phyloP scores from a whole-genome alignment of 306 rosid species.

The Prinsepia uniflora region DNA sequence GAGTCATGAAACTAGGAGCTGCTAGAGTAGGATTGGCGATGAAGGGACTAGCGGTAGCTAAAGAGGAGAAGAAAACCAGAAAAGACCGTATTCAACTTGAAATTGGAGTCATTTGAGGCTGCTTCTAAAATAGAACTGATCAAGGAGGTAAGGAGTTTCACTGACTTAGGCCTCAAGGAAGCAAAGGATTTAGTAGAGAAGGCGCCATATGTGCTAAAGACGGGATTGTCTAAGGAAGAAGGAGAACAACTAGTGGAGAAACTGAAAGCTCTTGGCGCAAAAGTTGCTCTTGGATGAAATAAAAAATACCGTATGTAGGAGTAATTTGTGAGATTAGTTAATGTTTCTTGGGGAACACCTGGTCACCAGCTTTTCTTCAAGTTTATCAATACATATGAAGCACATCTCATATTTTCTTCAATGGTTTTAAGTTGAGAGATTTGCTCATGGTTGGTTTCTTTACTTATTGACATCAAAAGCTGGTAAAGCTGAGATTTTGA shows the following conservation, averaged over 20 bases:
- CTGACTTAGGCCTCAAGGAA: slow-evolving; percentile 86
- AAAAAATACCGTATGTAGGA: background rate
- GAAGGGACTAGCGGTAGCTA: slow-evolving; percentile 47
- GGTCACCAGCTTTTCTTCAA: background rate
- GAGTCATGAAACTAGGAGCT: slow-evolving; percentile 70
- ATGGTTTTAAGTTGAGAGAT: slow-evolving; percentile 10
- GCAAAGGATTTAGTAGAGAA: slow-evolving; percentile 85
- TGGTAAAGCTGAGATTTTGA: slow-evolving; percentile 8
- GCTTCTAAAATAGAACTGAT: slow-evolving; percentile 78
- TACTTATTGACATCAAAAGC: slow-evolving; percentile 7
- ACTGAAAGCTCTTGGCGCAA: slow-evolving; percentile 84
- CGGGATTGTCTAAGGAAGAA: slow-evolving; percentile 83
- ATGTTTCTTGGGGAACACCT: slow-evolving; percentile 6
- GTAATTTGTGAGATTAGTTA: slow-evolving; percentile 12
- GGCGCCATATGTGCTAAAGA: slow-evolving; percentile 69
- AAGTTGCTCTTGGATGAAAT: slow-evolving; percentile 69
- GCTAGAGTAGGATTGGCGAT: slow-evolving; percentile 55
- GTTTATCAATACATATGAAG: background rate
- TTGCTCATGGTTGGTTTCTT: background rate
- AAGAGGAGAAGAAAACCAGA: slow-evolving; percentile 83
- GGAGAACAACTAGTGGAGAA: slow-evolving; percentile 79
- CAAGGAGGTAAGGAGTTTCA: slow-evolving; percentile 79
- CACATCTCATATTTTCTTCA: slow-evolving; percentile 1
- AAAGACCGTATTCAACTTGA: slow-evolving; percentile 73
- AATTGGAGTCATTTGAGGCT: slow-evolving; percentile 73